Evolutionary conservation across 768 basidiomycete genomes (phyloP).

Genomic region (Sporobolomyces pararoseus): DNA sequence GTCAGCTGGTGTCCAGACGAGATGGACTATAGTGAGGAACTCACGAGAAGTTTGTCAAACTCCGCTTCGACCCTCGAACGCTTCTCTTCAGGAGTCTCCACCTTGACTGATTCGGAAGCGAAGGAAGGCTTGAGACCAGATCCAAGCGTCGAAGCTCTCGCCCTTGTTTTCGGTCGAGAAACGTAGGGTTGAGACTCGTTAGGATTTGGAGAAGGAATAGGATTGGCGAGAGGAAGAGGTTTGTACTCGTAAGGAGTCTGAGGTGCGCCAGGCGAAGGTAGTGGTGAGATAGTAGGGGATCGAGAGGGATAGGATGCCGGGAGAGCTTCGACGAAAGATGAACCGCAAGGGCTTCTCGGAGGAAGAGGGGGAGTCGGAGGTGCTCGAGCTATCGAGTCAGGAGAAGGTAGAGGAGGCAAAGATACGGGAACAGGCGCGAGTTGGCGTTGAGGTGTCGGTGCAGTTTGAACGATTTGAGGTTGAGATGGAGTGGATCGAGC

Average conservation of each 20-base stretch:
- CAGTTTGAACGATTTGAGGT: conserved; percentile 19
- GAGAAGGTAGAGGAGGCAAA: background rate
- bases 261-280: conserved; percentile 6
- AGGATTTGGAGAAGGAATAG: background rate
- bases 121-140: background rate
- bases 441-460: conserved; percentile 8
- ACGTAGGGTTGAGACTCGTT: background rate
- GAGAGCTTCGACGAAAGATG: conserved; percentile 25
- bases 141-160: conserved; percentile 21
- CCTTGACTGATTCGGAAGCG: background rate
- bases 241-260: conserved; percentile 1
- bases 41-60: conserved; percentile 75
- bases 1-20: conserved; percentile 18
- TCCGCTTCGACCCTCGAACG: conserved; percentile 60
- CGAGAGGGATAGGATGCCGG: conserved; percentile 13
- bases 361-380: conserved; percentile 1
- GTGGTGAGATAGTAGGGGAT: conserved; percentile 3
- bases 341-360: conserved; percentile 12
- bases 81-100: conserved; percentile 32
- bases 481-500: background rate
- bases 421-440: background rate
- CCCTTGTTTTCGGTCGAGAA: background rate
- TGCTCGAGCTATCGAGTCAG: background rate
- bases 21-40: conserved; percentile 44
- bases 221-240: conserved; percentile 13